Evolutionary conservation across 768 basidiomycete species (phyloP), one percentile per base, ranked within the genome.

Genomic region (Fistulinella prunicolor): DNA sequence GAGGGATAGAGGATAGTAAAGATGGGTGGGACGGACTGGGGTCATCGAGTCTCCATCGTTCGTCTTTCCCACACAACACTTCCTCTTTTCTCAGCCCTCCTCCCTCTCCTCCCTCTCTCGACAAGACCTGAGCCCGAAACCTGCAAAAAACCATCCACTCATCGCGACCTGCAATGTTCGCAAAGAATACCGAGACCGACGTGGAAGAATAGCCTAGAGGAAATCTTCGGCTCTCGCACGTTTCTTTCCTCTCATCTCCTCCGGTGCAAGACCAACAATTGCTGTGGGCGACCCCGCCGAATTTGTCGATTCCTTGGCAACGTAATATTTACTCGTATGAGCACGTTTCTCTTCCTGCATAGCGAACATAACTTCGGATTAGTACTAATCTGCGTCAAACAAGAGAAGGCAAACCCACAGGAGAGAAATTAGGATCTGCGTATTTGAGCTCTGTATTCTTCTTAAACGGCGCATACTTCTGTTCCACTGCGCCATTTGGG

Each of bases 151-250:
- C 62, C 34, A 53, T 28, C 62, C 51, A 60, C 63, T 62, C 55
- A 57, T 59, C 52, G 61, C 59, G 48, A 66, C 57, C 59, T 59
- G 61, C 48, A 51, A 59, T 29, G 46, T 30, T 49, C 46, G 46
- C 55, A 59, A 59, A 64, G 53, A 59, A 63, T 46, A 65, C 59
- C 58, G 44, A 53, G 60, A 67, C 59, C 63, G 53, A 67, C 60
- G 50, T n/a, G n/a, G n/a, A n/a, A 53, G 42, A 42, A 51, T 22
- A 51, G 37, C 42, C 61, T 69, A 90, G 58, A 92, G 69, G 67
- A 89, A 89, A 66, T 93, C 91, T 67, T 92, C 89, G 26, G 91
- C 91, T 55, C 89, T 75, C 39, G 89, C 86, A 39, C 91, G 74
- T 68, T 93, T 93, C 73, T 83, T 89, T 40, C 89, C 89, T 55